Base-by-base conservation (phyloP, 768 basidiomycete genomes). In the Boletales sp. region DNA sequence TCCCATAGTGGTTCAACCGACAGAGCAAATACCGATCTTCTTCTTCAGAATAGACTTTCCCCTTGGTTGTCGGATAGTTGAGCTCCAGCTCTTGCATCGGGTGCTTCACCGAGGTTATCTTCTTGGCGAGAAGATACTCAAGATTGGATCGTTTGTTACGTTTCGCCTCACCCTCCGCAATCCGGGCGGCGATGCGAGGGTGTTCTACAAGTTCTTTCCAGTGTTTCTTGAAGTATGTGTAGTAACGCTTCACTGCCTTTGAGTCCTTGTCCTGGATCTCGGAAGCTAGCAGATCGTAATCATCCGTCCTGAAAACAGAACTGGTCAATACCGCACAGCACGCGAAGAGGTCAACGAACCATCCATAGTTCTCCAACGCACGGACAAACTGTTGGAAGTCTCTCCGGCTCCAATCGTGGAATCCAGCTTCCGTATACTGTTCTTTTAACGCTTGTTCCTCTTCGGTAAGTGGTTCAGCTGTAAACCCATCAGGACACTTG, bases 1-100 rank as follows among this genome's bases (percentile, higher is more conserved):
- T 84, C 19, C 94, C 93, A 57, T 97, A 94, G 70, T 95, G 83
- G 65, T 84, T 82, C 55, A 98, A 70, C 21, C 94, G 82, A 62
- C 90, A 93, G 35, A 98, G 79, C 11, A 98, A 78, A 73, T 97
- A 99, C 15, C 95, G 78, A 60, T 98, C 96, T 64, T 98, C 96
- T 63, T 98, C 96, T 56, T 99, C 96, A 21, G 81, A 87, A 69
- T 95, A 99, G 6, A 93, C 87, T 62, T 97, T 97, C 52, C 94
- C 95, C 69, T 97, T 97, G 33, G 94, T 95, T 30, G 88, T 88
- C 1, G 91, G 92, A 59, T 98, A 97, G 67, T 90, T 88, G 46
- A 98, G 83, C 69, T 95, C 90, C 42, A 99, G 83, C 68, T 96
- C 94, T 66, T 98, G 95, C 86, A 98, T 93, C 1, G 96, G 96